These are phyloP conservation scores for Yamadazyma endophytica DNA, from an alignment of 805 yeast genomes.

Conservation along the genomic window DNA sequence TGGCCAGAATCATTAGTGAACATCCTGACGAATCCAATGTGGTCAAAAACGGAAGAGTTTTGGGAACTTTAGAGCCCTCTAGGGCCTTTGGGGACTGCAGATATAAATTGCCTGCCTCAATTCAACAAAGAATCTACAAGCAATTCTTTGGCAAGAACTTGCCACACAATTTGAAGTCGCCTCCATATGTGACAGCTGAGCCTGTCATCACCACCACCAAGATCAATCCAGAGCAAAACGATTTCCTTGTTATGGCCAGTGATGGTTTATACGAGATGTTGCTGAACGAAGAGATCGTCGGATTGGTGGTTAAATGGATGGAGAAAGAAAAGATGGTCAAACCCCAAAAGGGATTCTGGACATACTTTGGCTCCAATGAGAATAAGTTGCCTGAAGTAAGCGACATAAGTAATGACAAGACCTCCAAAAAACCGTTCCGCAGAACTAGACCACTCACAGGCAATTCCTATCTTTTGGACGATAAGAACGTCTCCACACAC, in stretches of 20 bases:
- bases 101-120: constrained; percentile 74
- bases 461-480: constrained; percentile 60
- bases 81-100: constrained; percentile 97
- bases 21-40: constrained; percentile 91
- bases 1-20: constrained; percentile 72
- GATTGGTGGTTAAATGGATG: constrained; percentile 91
- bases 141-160: constrained; percentile 78
- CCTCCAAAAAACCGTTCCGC: constrained; percentile 74
- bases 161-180: constrained; percentile 73
- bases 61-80: constrained; percentile 92
- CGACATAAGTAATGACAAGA: constrained; percentile 56
- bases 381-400: constrained; percentile 58
- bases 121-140: constrained; percentile 70
- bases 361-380: constrained; percentile 36
- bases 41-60: constrained; percentile 79
- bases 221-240: constrained; percentile 65
- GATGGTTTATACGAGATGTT: constrained; percentile 93
- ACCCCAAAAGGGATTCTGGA: constrained; percentile 47
- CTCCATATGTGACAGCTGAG: constrained; percentile 97
- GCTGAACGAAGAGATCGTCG: constrained; percentile 88
- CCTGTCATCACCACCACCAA: constrained; percentile 86
- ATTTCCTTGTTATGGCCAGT: constrained; percentile 86
- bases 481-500: constrained; percentile 88
- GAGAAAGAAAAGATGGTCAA: constrained; percentile 62
- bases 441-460: constrained; percentile 33